A percentile compares a stretch with the other conserved stretches of the same genome.
These are phyloP conservation scores for Neonectria punicea DNA, from an alignment of 2,329 filamentous ascomycete genomes.

Conservation along the genomic window DNA sequence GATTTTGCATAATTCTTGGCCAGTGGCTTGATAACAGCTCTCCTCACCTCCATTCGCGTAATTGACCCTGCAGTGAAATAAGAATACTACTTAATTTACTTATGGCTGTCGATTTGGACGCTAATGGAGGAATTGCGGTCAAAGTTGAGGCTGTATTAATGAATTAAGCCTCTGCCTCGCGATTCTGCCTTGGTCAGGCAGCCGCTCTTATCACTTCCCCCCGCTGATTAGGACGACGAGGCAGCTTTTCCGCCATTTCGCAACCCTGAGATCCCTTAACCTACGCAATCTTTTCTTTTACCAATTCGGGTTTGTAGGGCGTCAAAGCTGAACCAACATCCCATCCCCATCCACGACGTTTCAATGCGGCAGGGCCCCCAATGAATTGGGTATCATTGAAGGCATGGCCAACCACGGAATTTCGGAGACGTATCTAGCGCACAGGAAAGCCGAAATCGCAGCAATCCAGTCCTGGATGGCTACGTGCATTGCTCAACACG, in stretches of 20 bases:
- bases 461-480: constrained; percentile 3
- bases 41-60: no score
- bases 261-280: no score
- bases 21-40: not conserved
- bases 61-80: no score
- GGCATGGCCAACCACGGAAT: not conserved
- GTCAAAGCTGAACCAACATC: not conserved
- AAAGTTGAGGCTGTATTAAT: not conserved
- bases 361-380: no score
- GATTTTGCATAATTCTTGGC: not conserved
- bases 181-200: not conserved
- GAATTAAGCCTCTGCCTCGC: no score
- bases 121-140: not conserved
- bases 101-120: no score
- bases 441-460: not conserved
- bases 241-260: no score
- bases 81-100: no score
- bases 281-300: no score
- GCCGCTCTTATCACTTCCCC: not conserved
- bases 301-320: not conserved
- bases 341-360: no score
- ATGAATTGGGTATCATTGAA: not conserved
- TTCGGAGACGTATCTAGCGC: not conserved
- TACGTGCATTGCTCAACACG: not conserved
- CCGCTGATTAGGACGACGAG: not conserved